Evolutionary conservation across 352 stramenopile species (phyloP), one percentile per base, ranked within the genome.

Genomic region (Phytophthora cactorum): DNA sequence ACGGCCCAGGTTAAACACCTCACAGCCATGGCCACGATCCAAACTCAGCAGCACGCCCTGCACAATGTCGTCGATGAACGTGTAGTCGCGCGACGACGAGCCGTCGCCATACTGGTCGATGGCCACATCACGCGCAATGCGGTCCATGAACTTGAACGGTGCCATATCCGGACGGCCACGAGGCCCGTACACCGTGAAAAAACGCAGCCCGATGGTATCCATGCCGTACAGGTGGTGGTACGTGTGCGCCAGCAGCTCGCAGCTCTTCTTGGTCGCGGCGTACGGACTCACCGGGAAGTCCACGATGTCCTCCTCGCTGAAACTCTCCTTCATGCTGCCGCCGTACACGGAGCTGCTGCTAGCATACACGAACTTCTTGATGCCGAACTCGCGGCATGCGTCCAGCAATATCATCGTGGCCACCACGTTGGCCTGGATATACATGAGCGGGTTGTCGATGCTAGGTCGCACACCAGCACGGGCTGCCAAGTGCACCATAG

Each of bases 111-210:
- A 99, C 79, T 99, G 95, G 61, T 99, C 91, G 39, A 99, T 98
- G 43, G 94, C 72, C 28, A 96, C 55, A 39, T 92, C 97, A 17
- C 88, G 79, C 15, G 82, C 92, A 17, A 99, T 94, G 38, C 92
- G 81, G 75, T 99, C 93, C 80, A 99, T 98, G 65, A 99, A 99
- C 86, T 98, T 99, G 86, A 98, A 99, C 36, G 97, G 96, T 9
- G 97, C 97, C 97, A 99, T 99, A 74, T 99, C 98, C 11, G 97
- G 97, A 41, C 98, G 82, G 11, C 97, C 97, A 15, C 96, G 79
- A 12, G 93, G 92, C 2, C 98, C 98, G 70, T 99, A 99, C 0
- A 99, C 98, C 10, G 98, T 99, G 79, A 99, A 99, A 78, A 99
- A 99, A 22, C 97, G 93, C 55, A 99, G 79, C 2, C 94, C 97